These are phyloP conservation scores for Emydomyces testavorans DNA, from an alignment of 2,329 filamentous ascomycete species.

Conservation along the genomic window DNA sequence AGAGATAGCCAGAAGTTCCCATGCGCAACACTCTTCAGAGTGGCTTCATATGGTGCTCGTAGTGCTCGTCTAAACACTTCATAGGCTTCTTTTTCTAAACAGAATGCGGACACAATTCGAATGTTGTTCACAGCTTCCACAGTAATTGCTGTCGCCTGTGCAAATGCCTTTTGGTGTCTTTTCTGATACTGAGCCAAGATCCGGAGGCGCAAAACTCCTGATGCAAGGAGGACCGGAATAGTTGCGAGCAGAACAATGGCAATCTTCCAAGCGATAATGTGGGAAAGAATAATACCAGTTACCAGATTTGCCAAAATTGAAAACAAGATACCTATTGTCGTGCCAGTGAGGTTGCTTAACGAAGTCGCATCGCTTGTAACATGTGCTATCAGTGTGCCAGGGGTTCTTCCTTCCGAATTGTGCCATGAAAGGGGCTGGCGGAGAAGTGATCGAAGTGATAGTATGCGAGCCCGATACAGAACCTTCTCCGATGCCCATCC, in stretches of 20 bases:
- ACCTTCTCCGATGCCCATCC: constrained; percentile 48
- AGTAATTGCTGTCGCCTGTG: constrained; percentile 35
- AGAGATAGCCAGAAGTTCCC: constrained; percentile 30
- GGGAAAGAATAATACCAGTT: constrained; percentile 51
- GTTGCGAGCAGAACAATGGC: constrained; percentile 55
- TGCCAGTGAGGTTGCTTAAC: constrained; percentile 53
- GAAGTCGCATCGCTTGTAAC: constrained; percentile 55
- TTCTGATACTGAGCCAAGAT: constrained; percentile 48
- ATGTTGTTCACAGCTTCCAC: constrained; percentile 39
- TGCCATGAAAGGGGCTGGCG: constrained; percentile 56
- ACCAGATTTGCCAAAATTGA: constrained; percentile 54
- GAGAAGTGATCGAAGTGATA: constrained; percentile 50
- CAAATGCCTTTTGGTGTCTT: constrained; percentile 36
- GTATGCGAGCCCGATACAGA: constrained; percentile 47
- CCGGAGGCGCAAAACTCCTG: constrained; percentile 55
- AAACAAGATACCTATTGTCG: constrained; percentile 54
- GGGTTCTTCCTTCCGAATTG: constrained; percentile 48
- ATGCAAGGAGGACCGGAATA: constrained; percentile 52
- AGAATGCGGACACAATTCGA: constrained; percentile 36
- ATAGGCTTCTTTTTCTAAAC: constrained; percentile 36
- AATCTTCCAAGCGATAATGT: constrained; percentile 60
- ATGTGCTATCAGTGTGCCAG: constrained; percentile 47
- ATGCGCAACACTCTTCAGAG: constrained; percentile 34
- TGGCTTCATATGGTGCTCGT: constrained; percentile 33
- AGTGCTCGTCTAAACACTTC: constrained; percentile 32